Evolutionary conservation across 2,329 filamentous ascomycete genomes (phyloP).

Genomic region (Stromatinia cepivora): DNA sequence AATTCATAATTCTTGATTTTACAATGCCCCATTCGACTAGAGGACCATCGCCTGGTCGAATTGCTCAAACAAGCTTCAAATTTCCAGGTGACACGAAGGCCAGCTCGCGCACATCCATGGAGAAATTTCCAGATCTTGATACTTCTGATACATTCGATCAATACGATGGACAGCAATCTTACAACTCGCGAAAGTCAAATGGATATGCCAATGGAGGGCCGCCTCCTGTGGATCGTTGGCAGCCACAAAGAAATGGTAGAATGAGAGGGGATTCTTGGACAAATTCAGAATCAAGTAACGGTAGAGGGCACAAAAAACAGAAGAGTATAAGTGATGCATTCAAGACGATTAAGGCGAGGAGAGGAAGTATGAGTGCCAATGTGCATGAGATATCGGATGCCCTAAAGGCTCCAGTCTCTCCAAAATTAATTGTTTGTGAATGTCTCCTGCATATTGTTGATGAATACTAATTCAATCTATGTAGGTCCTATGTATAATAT

Average conservation of each 20-base stretch:
- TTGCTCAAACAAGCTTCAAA: constrained; percentile 36
- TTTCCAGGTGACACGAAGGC: constrained; percentile 36
- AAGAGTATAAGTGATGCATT: constrained; percentile 92
- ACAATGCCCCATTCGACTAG: constrained; percentile 48
- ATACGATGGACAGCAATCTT: constrained; percentile 28
- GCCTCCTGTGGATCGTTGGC: constrained; percentile 57
- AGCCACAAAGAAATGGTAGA: constrained; percentile 55
- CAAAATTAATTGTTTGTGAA: constrained; percentile 74
- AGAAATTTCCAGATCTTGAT: constrained; percentile 61
- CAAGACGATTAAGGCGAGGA: constrained; percentile 74
- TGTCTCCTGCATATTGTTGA: constrained; percentile 23
- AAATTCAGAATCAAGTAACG: constrained; percentile 32
- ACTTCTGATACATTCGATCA: constrained; percentile 27
- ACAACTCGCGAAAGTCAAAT: constrained; percentile 32
- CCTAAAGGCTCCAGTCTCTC: constrained; percentile 84
- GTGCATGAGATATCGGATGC: constrained; percentile 92
- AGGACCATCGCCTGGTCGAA: constrained; percentile 42
- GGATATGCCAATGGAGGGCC: constrained; percentile 36
- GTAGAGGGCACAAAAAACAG: constrained; percentile 61
- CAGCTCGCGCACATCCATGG: constrained; percentile 45
- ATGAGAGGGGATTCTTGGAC: constrained; percentile 31
- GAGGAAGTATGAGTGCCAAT: constrained; percentile 86
- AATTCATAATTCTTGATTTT: constrained; percentile 11
- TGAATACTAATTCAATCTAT: constrained; percentile 32
- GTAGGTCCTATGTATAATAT: constrained; percentile 80